A percentile compares a stretch with the other conserved stretches of the same genome.
Conservation (phyloP, 2,329 filamentous ascomycete species). For the Aureobasidium sp. region DNA sequence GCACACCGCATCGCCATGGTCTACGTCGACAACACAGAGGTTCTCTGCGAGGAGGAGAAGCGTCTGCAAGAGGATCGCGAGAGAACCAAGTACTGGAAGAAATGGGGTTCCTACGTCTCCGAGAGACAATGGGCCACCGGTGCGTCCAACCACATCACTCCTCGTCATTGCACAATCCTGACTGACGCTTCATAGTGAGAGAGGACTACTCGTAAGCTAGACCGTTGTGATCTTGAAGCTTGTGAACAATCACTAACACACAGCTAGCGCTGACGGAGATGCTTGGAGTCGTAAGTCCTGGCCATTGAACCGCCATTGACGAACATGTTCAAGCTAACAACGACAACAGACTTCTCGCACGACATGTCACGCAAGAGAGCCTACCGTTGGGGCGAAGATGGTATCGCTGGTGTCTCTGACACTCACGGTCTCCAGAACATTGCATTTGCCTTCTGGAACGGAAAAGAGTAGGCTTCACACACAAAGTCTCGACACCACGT, state of each 20-base stretch:
- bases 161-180: conserved; percentile 20
- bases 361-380: conserved; percentile 82
- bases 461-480: conserved; percentile 61
- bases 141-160: conserved; percentile 33
- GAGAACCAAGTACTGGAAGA: conserved; percentile 90
- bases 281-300: conserved; percentile 79
- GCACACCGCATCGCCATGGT: conserved; percentile 54
- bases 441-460: conserved; percentile 96
- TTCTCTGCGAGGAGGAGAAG: conserved; percentile 82
- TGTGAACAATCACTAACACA: conserved; percentile 4
- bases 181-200: conserved; percentile 52
- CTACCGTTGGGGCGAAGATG: conserved; percentile 94
- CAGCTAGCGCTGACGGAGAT: conserved; percentile 67
- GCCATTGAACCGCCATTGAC: background rate
- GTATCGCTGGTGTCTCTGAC: conserved; percentile 92
- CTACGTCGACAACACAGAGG: conserved; percentile 78
- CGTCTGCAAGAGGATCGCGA: conserved; percentile 79
- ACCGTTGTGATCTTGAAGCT: conserved; percentile 3
- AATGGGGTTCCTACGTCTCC: conserved; percentile 89
- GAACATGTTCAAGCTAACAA: background rate
- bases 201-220: conserved; percentile 74
- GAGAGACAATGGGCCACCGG: conserved; percentile 95
- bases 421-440: conserved; percentile 88
- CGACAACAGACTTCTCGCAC: conserved; percentile 71
- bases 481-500: background rate